Conservation (phyloP, 495 filamentous ascomycete genomes). For the Xylaria venustula region DNA sequence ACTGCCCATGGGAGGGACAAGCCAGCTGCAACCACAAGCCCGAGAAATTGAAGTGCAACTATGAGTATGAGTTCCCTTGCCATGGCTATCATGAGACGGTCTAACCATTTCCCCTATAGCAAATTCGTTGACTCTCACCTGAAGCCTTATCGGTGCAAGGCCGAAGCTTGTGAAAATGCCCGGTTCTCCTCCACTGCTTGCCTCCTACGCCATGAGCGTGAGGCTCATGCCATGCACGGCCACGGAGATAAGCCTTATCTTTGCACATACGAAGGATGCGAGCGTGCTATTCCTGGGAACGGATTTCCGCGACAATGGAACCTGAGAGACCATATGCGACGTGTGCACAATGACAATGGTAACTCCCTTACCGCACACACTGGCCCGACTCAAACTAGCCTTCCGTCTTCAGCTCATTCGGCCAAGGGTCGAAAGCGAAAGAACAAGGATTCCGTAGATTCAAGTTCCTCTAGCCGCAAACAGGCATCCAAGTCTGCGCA, state of each 20-base stretch:
- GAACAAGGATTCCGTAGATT: slow-evolving; percentile 44
- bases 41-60: slow-evolving; percentile 94
- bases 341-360: slow-evolving; percentile 78
- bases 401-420: slow-evolving; percentile 29
- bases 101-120: slow-evolving; percentile 46
- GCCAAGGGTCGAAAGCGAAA: slow-evolving; percentile 51
- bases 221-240: slow-evolving; percentile 92
- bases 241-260: slow-evolving; percentile 88
- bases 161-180: slow-evolving; percentile 69
- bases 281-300: slow-evolving; percentile 72
- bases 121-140: slow-evolving; percentile 94
- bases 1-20: slow-evolving; percentile 82
- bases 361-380: slow-evolving; percentile 31
- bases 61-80: slow-evolving; percentile 66
- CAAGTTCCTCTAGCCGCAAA: slow-evolving; percentile 45
- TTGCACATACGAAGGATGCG: slow-evolving; percentile 80
- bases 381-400: slow-evolving; percentile 34
- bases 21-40: slow-evolving; percentile 77
- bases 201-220: slow-evolving; percentile 89
- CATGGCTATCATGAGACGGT: slow-evolving; percentile 12
- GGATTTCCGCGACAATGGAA: slow-evolving; percentile 95
- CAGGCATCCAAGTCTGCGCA: slow-evolving; percentile 32
- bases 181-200: slow-evolving; percentile 92
- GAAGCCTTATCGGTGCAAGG: slow-evolving; percentile 91
- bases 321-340: slow-evolving; percentile 88